phyloP scores from a whole-genome alignment of 345 rosid species.

The Hibiscus trionum region DNA sequence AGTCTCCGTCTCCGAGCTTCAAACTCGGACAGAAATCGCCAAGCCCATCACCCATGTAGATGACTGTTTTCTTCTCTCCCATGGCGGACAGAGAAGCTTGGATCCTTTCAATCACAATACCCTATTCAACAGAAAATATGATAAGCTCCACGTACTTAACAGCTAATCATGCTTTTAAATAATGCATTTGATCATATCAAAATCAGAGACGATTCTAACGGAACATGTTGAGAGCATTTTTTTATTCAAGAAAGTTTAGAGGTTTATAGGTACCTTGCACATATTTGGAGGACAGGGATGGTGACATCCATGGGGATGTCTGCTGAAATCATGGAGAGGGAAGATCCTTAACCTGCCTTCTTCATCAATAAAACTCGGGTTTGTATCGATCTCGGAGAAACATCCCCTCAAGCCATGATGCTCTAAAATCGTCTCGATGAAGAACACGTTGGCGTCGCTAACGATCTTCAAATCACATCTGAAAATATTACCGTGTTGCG shows the following conservation, averaged over 20 bases:
- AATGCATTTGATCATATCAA: no score
- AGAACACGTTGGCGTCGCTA: constrained; percentile 80
- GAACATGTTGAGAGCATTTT: no score
- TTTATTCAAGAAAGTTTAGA: no score
- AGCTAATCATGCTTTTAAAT: background rate
- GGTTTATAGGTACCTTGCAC: constrained; percentile 41
- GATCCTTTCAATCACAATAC: no score
- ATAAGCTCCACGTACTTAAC: background rate
- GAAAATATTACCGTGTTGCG: background rate
- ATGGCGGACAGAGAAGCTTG: no score
- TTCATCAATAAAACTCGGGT: constrained; percentile 43
- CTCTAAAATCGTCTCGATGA: constrained; percentile 58
- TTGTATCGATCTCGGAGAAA: constrained; percentile 69
- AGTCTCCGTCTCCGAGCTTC: no score
- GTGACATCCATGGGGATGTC: constrained; percentile 49
- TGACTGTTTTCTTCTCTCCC: no score
- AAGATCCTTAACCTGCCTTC: constrained; percentile 49
- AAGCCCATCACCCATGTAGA: no score
- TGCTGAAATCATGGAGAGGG: constrained; percentile 54
- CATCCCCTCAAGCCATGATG: constrained; percentile 54
- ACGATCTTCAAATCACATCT: constrained; percentile 83
- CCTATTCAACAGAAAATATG: background rate
- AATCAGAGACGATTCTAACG: no score
- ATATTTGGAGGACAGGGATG: constrained; percentile 72
- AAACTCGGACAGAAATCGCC: no score